Base-by-base conservation (phyloP, 2,329 filamentous ascomycete genomes). In the Monilinia fructigena region DNA sequence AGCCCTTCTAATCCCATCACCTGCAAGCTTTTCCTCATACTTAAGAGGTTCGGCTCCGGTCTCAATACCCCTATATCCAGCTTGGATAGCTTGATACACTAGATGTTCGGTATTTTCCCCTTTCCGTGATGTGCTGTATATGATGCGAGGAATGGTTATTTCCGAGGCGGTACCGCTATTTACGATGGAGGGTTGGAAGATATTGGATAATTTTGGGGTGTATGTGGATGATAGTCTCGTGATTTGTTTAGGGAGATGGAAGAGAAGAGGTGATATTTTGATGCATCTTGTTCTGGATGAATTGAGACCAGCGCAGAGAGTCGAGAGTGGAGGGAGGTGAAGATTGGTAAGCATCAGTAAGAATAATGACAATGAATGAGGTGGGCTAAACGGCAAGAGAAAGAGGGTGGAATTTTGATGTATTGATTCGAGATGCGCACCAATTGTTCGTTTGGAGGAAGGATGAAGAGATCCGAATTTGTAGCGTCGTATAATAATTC, bases 81-180 rank as follows among this genome's bases (percentile, higher is more conserved):
- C 79, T 55, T 81, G 81, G 45, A 95, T 75, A 2, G 92, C 91
- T 69, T 83, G 77, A 72, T 88, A 85, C 28, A 95, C 91, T 3
- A 94, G 81, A 65, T 84, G 80, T 26, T 83, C 82, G 0, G 90
- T 92, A 23, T 79, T 78, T 0, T 89, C 86, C 73, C 89, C 88
- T 77, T 95, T 95, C 91, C 91, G 94, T n/a, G 91, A 91, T 2
- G 91, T 94, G 62, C 91, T 91, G 76, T 95, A 95, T 69, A 95
- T 73, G 40, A 88, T 79, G 68, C 80, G 82, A 6, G 84, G 84
- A 71, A 85, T 81, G 20, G 72, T 75, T 53, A 69, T 68, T 10
- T 69, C 62, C 0, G 66, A 67, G 20, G 66, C n/a, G 18, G 53
- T 68, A 16, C 42, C 67, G 52, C 63, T 14, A 16, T 55, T 40